Conservation (phyloP, 2,329 filamentous ascomycete genomes). For the Aspergillus spinulosporus region DNA sequence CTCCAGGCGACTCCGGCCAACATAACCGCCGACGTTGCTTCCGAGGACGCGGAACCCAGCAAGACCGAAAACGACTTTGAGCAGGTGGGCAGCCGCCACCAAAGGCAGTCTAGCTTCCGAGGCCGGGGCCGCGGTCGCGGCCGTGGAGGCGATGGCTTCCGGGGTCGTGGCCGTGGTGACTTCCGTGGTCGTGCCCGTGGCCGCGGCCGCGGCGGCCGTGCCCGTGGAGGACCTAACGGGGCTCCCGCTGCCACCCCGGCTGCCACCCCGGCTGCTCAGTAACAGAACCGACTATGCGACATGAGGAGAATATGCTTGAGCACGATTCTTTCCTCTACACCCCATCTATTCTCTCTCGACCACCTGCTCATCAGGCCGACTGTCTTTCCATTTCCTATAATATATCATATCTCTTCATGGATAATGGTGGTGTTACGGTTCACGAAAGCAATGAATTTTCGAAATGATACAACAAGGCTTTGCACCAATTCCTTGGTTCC, state of each 20-base stretch:
- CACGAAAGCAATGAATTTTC: constrained; percentile 39
- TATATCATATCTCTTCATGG: constrained; percentile 20
- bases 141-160: constrained; percentile 24
- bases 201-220: constrained; percentile 15
- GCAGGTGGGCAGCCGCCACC: constrained; percentile 30
- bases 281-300: background rate
- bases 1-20: constrained; percentile 61
- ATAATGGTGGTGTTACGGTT: constrained; percentile 37
- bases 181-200: constrained; percentile 41
- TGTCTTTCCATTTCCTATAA: constrained; percentile 20
- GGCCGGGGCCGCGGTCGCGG: constrained; percentile 33
- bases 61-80: constrained; percentile 42
- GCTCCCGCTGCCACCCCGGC: constrained; percentile 24
- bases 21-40: constrained; percentile 60
- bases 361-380: constrained; percentile 7
- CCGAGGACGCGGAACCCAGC: constrained; percentile 50
- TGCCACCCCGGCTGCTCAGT: background rate
- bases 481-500: constrained; percentile 13
- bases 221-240: constrained; percentile 33
- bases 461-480: constrained; percentile 24
- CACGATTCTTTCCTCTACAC: constrained; percentile 7
- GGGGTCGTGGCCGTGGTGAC: constrained; percentile 36
- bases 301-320: background rate
- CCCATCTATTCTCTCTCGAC: constrained; percentile 11
- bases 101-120: constrained; percentile 38